Base-by-base conservation (phyloP, 371 early-diverging fungal genomes). In the Rhizopus sp. region DNA sequence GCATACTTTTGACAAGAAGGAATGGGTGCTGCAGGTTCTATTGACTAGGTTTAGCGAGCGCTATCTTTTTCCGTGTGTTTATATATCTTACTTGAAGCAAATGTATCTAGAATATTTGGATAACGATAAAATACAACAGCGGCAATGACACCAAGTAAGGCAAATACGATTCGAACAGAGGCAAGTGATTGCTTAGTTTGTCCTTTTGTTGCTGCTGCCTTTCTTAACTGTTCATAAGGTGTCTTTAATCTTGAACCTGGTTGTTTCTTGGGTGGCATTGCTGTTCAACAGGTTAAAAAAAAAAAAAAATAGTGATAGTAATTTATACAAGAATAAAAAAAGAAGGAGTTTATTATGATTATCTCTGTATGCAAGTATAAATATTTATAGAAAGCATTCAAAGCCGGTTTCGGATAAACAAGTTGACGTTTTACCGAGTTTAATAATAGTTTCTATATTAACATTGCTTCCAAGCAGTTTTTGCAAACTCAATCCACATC, bases 1-100 rank as follows among this genome's bases (percentile, higher is more conserved):
- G 82, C 84, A 68, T 86, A 85, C 50, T 84, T 68, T 30, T 64
- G 50, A 55, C 75, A 75, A 1, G 60, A 41, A 35, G 38, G 7
- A 37, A 37, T 37, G 2, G 23, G 23, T 2, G 23, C 23, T 23
- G n/a, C 15, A 5, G 41, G 2, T 41, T 41, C 41, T 41, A 41
- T 41, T 6, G n/a, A 41, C 10, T 3, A 41, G 5, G 23, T 23
- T 23, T 23, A 23, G 23, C 23, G 23, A 23, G 23, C 23, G 23
- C 2, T 23, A 23, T 23, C 23, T 23, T 23, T 23, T 23, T 23
- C 23, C 23, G 23, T 23, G 23, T 23, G 23, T 23, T 23, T 23
- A 23, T 23, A 23, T 0, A 23, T n/a, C 15, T 46, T 46, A 23
- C 46, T 46, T 46, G 16, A 16, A 8, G 29, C 29, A 46, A 46